These are phyloP conservation scores for Phytophthora litchii DNA, from an alignment of 352 stramenopile genomes.

Conservation along the genomic window DNA sequence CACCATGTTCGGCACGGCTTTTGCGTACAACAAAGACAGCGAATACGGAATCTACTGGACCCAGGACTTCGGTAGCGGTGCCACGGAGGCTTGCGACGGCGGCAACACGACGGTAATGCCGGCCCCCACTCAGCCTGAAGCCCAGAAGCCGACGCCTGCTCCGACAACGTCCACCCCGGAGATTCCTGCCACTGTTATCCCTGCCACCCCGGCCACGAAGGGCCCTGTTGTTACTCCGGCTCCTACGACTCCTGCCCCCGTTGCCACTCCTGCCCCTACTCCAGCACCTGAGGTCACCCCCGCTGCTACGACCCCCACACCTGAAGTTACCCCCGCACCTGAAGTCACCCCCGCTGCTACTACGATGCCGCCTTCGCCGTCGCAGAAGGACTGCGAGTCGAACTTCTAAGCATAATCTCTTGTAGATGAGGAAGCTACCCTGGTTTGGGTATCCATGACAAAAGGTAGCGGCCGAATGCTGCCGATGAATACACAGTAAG, in stretches of 20 bases:
- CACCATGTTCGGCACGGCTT: slow-evolving; percentile 42
- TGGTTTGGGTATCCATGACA: slow-evolving; percentile 9
- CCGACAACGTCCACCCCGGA: slow-evolving; percentile 15
- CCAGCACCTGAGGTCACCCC: slow-evolving; percentile 12
- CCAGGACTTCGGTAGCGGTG: slow-evolving; percentile 45
- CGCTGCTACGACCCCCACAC: slow-evolving; percentile 7
- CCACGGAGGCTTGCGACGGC: slow-evolving; percentile 26
- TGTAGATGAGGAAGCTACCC: slow-evolving; percentile 12
- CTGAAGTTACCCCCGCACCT: slow-evolving; percentile 16
- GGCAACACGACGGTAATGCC: neutral
- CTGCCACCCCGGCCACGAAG: slow-evolving; percentile 13
- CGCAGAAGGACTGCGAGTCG: slow-evolving; percentile 32
- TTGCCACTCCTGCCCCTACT: slow-evolving; percentile 6
- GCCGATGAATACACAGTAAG: slow-evolving; percentile 16
- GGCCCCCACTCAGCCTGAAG: neutral
- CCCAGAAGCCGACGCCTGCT: slow-evolving; percentile 11
- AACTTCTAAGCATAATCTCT: slow-evolving; percentile 28
- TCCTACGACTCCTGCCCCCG: slow-evolving; percentile 7
- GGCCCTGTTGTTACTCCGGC: slow-evolving; percentile 13
- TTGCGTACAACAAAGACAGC: slow-evolving; percentile 32
- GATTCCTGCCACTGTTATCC: slow-evolving; percentile 14
- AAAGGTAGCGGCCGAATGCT: slow-evolving; percentile 10
- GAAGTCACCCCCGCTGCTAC: slow-evolving; percentile 14
- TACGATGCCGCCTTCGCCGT: slow-evolving; percentile 17
- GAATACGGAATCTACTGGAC: slow-evolving; percentile 56